A percentile compares a stretch with the other conserved stretches of the same genome.
Evolutionary conservation across 345 rosid species (phyloP).

Genomic region (Hibiscus trionum): DNA sequence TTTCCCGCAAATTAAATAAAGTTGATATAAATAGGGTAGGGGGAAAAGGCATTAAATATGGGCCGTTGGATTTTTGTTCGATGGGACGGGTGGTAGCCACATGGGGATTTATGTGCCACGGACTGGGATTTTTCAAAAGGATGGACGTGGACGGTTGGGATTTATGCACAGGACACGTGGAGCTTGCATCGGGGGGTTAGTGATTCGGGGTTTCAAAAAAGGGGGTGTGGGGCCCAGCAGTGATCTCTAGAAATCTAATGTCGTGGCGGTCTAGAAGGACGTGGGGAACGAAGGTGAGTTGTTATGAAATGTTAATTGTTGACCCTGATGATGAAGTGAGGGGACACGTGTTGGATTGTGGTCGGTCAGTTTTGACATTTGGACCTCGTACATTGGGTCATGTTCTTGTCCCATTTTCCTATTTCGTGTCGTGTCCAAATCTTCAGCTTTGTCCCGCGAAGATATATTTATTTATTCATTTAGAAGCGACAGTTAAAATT

Average conservation of each 20-base stretch:
- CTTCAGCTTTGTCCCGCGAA: background rate
- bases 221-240: constrained; percentile 12
- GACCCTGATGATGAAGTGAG: background rate
- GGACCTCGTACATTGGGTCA: constrained; percentile 7
- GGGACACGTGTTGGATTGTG: constrained; percentile 17
- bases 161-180: constrained; percentile 28
- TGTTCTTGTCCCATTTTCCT: background rate
- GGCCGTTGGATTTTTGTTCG: constrained; percentile 13
- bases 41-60: constrained; percentile 12
- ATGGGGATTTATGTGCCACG: constrained; percentile 16
- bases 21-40: background rate
- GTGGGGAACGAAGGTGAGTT: background rate
- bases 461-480: too few species aligned
- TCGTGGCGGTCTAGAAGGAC: constrained; percentile 26
- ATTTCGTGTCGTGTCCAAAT: constrained; percentile 7
- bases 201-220: constrained; percentile 8
- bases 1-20: background rate
- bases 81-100: constrained; percentile 29
- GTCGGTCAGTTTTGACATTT: background rate
- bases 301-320: background rate
- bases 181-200: constrained; percentile 6
- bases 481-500: background rate
- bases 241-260: constrained; percentile 8
- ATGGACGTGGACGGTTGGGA: constrained; percentile 30
- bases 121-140: constrained; percentile 10